phyloP scores from a whole-genome alignment of 2,329 filamentous ascomycete genomes.

The Raffaelea arxii region DNA sequence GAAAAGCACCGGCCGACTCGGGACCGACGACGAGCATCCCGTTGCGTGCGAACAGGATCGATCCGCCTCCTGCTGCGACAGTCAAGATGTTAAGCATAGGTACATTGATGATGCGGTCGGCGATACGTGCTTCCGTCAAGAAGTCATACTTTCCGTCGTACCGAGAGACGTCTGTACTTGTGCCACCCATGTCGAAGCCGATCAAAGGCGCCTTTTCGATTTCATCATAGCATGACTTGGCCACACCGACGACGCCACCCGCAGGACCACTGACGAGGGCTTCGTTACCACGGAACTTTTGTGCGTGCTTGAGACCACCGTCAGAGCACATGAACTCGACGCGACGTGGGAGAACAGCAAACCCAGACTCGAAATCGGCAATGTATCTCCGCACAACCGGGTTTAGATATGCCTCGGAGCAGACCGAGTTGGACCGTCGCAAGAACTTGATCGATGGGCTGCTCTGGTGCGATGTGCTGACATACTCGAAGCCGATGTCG shows the following conservation, averaged over 20 bases:
- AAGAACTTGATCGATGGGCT: constrained; percentile 58
- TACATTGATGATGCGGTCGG: constrained; percentile 81
- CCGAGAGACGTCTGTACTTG: constrained; percentile 8
- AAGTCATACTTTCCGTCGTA: constrained; percentile 50
- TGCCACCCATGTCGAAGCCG: constrained; percentile 9
- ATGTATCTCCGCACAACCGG: constrained; percentile 64
- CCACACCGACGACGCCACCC: constrained; percentile 63
- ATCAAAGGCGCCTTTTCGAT: background rate
- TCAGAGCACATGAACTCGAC: constrained; percentile 62
- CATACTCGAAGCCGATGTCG: constrained; percentile 3
- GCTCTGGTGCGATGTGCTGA: background rate
- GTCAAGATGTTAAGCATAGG: constrained; percentile 92
- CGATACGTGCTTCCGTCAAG: constrained; percentile 57
- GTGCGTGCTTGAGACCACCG: constrained; percentile 23
- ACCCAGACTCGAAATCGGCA: constrained; percentile 38
- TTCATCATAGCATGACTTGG: constrained; percentile 42
- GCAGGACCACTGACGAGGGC: constrained; percentile 34
- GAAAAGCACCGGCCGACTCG: constrained; percentile 56
- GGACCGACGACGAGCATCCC: constrained; percentile 63
- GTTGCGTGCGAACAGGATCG: constrained; percentile 55
- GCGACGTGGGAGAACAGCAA: constrained; percentile 43
- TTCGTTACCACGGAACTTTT: constrained; percentile 19
- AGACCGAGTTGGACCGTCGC: constrained; percentile 58
- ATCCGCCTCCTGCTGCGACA: constrained; percentile 76
- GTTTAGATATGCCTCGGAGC: constrained; percentile 63